Evolutionary conservation across 805 yeast species (phyloP), one percentile per base, ranked within the genome.

Genomic region (Blastobotrys attinorum): DNA sequence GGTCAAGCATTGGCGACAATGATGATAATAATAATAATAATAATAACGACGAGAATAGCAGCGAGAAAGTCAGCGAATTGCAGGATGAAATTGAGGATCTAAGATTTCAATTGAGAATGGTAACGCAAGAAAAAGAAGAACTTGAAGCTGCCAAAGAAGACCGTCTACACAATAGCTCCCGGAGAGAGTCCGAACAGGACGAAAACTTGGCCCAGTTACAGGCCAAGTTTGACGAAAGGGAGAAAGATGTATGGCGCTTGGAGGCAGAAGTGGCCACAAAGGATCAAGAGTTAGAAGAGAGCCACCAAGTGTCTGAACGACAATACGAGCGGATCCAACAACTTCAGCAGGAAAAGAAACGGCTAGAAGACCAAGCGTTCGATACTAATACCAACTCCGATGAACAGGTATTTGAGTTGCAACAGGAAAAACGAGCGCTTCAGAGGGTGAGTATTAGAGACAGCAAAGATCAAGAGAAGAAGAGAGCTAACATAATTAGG

Each of bases 71-170:
- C 29, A 22, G 21, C 23, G 43, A 32, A 22, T 20, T 25, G 31
- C 20, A 34, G 36, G 42, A 42, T 17, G 42, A 46, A 31, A 38
- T 46, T 22, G 44, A 43, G n/a, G 44, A 39, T 13, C 11, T 43
- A 15, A 38, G 37, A 16, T 25, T 34, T 20, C 32, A 39, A 31
- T 20, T 46, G 18, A 31, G 44, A 21, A n/a, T 33, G n/a, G 27
- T 31, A 34, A 27, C 23, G 17, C 38, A 29, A 16, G 39, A 40
- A 31, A 18, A 20, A 15, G 35, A 39, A 18, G 41, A 35, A n/a
- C 34, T 32, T 15, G 36, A 29, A n/a, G 34, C 5, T 8, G 15
- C 21, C 16, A 25, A 38, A 17, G 36, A 29, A 21, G 35, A 3
- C 23, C 27, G 23, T 21, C 18, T n/a, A 32, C 11, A 13, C 21